Evolutionary conservation across 805 yeast species (phyloP), one percentile per base, ranked within the genome.

Genomic region (Tetrapisispora arboricola): DNA sequence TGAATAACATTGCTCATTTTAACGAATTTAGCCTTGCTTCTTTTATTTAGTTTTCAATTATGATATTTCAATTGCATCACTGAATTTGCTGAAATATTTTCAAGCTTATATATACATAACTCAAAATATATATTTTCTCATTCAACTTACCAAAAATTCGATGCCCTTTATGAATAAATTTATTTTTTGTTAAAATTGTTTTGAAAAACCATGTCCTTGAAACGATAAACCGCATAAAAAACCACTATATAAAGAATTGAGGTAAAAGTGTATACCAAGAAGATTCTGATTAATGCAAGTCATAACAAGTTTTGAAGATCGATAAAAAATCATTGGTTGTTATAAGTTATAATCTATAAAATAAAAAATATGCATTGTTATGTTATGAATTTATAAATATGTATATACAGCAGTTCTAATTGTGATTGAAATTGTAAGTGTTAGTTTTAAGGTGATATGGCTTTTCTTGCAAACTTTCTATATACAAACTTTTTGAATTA

Each of bases 1-100:
- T 42, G 45, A 7, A 49, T 19, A 2, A 32, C 10, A 17, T 45
- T 40, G 20, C 26, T 38, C 45, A 39, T 39, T 16, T 18, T 29
- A 11, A 13, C 26, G 11, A 24, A 24, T 24, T 11, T 8, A 11
- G 8, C 10, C 10, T 8, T 24, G 26, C 26, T 24, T 28, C 15
- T 8, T 28, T 28, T 3, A 10, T 28, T 28, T 25, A 7, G 7
- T 25, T 25, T 25, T 4, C 10, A 11, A 25, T 25, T 25, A 25
- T 10, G 10, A 25, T 25, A 11, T n/a, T n/a, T n/a, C n/a, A n/a
- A n/a, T n/a, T n/a, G n/a, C n/a, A n/a, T n/a, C n/a, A n/a, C n/a
- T n/a, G n/a, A n/a, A n/a, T n/a, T n/a, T n/a, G n/a, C n/a, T n/a
- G n/a, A n/a, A n/a, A n/a, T n/a, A n/a, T n/a, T n/a, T n/a, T n/a